Evolutionary conservation across 345 rosid genomes (phyloP).

Genomic region (Cardiospermum halicacabum): DNA sequence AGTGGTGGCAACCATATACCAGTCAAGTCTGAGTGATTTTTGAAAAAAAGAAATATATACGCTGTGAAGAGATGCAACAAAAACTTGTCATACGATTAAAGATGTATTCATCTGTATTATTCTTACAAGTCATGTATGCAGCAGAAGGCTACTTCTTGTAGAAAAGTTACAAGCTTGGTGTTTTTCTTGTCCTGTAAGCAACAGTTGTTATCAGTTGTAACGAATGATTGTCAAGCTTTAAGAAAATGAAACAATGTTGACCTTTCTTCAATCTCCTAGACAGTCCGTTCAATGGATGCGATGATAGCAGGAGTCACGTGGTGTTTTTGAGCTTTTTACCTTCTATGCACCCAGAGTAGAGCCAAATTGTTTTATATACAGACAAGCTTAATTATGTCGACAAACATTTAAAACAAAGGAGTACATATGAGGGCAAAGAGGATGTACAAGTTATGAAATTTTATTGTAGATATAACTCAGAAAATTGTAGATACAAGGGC

Average conservation of each 20-base stretch:
- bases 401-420: neutral
- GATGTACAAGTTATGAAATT: too few species aligned
- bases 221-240: neutral
- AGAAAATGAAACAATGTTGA: neutral
- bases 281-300: neutral
- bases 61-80: neutral
- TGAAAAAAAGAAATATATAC: too few species aligned
- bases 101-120: conserved; percentile 9
- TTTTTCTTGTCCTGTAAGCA: neutral
- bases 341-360: neutral
- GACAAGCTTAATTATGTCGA: too few species aligned
- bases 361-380: neutral
- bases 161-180: neutral
- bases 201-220: neutral
- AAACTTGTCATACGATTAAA: neutral
- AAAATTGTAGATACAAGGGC: neutral
- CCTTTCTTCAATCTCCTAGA: neutral
- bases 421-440: neutral
- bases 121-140: neutral
- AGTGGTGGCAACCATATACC: conserved; percentile 85
- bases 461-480: too few species aligned
- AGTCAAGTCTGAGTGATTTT: conserved; percentile 60
- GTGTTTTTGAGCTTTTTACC: neutral
- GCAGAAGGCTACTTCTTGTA: neutral
- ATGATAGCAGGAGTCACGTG: neutral